Base-by-base conservation (phyloP, 2,329 filamentous ascomycete species). In the Clonostachys rhizophaga region DNA sequence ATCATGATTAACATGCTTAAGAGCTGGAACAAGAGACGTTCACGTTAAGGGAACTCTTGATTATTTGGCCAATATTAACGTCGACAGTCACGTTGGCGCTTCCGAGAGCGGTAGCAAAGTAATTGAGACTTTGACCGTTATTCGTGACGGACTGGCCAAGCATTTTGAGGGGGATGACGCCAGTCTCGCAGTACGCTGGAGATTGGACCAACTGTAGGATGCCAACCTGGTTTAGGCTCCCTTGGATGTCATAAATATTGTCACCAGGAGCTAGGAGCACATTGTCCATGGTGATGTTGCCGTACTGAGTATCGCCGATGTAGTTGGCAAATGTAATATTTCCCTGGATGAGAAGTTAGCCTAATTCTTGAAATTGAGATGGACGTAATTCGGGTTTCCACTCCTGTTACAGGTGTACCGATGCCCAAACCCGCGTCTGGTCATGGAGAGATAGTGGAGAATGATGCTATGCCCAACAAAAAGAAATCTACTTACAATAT, bases 261-360 rank as follows among this genome's bases (percentile, higher is more conserved):
- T 68, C 60, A 48, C 84, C 85, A 4, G 83, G 84, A 34, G 55
- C 59, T 42, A 88, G 73, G 16, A 74, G 52, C 41, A 88, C 66
- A 64, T 86, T 71, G 52, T 79, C 67, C 50, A 88, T 73, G 51
- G 71, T 76, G 8, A 79, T 65, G 39, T 65, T 74, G 45, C 84
- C 85, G 50, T 87, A 70, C 2, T 67, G 52, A 41, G 63, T 54
- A 42, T 69, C 73, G 41, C 75, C 69, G 45, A 84, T 71, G 55
- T 69, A 78, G 58, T 81, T 81, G 62, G 72, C 65, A 63, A 86
- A 84, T 30, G 76, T 77, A 35, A 80, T 70, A 55, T 87, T 84
- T 55, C 85, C 85, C 71, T 83, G 30, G 13, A 42, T 17, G 9
- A 33, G 30, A 54, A 45, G 13, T 42, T 42, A 14, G 13, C 13